Conservation (phyloP, 306 rosid genomes). For the Echinosophora koreensis region DNA sequence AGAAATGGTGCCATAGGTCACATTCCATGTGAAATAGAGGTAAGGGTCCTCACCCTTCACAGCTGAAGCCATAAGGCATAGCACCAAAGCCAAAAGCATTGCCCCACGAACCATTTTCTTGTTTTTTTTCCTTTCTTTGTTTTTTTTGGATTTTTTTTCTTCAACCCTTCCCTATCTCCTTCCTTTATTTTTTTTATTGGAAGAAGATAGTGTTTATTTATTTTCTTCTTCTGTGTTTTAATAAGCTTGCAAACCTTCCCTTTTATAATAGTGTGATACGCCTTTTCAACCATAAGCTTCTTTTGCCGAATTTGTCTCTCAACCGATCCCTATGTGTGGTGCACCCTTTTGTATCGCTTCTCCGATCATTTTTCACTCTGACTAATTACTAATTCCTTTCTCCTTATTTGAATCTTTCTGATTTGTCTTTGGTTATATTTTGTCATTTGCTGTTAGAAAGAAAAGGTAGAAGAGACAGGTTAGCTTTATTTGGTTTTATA, state of each 20-base stretch:
- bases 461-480: background rate
- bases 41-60: conserved; percentile 74
- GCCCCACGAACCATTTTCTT: conserved; percentile 33
- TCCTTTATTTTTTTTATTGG: conserved; percentile 5
- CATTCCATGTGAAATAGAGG: conserved; percentile 71
- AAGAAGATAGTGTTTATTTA: conserved; percentile 48
- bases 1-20: conserved; percentile 73
- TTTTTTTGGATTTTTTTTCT: background rate
- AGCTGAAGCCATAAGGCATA: conserved; percentile 49
- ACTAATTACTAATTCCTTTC: conserved; percentile 13
- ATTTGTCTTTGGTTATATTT: background rate
- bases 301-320: conserved; percentile 41
- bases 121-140: background rate
- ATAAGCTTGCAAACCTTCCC: conserved; percentile 5
- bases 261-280: conserved; percentile 48
- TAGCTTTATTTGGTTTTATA: background rate
- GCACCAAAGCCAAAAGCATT: conserved; percentile 32
- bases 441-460: background rate
- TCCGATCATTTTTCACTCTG: conserved; percentile 30
- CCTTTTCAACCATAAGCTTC: conserved; percentile 27
- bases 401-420: background rate
- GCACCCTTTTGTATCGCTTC: conserved; percentile 50
- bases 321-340: conserved; percentile 7
- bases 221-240: conserved; percentile 46
- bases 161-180: conserved; percentile 49